These are phyloP conservation scores for Carex cristatella DNA, from an alignment of 176 grass and related monocot genomes.

Conservation along the genomic window DNA sequence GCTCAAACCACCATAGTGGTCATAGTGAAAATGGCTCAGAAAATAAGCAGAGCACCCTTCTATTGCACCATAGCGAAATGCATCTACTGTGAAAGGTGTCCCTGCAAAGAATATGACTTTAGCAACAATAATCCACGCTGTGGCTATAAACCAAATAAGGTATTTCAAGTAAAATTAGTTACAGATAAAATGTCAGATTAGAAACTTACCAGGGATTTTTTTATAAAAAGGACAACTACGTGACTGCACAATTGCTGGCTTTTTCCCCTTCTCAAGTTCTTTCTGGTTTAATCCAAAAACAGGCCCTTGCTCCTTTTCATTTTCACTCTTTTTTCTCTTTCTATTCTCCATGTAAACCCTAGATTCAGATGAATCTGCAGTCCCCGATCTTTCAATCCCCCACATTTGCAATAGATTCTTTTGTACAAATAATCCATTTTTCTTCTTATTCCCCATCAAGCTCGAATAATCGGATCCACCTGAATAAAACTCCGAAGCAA, in stretches of 20 bases:
- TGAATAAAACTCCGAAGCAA: conserved; percentile 53
- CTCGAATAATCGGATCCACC: conserved; percentile 54
- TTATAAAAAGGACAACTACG: conserved; percentile 51
- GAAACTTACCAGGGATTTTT: conserved; percentile 43
- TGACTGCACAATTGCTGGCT: neutral
- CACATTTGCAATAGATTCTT: conserved; percentile 62
- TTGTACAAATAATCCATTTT: conserved; percentile 25
- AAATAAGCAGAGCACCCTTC: conserved; percentile 60
- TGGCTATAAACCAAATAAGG: neutral
- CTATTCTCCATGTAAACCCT: neutral
- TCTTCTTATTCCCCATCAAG: conserved; percentile 18
- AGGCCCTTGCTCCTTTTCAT: neutral
- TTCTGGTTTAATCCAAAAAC: neutral
- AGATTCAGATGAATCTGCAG: neutral
- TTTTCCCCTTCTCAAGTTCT: neutral
- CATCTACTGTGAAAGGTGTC: conserved; percentile 67
- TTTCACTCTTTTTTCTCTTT: neutral
- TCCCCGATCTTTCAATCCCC: conserved; percentile 34
- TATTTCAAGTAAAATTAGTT: neutral
- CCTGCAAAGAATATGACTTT: conserved; percentile 16
- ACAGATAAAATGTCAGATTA: neutral
- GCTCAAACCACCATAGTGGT: conserved; percentile 62
- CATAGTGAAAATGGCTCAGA: conserved; percentile 65
- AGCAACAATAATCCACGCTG: neutral
- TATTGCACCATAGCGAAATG: conserved; percentile 55